A percentile compares a stretch with the other conserved stretches of the same genome.
phyloP scores from a whole-genome alignment of 345 rosid genomes.

The Populus davidiana region DNA sequence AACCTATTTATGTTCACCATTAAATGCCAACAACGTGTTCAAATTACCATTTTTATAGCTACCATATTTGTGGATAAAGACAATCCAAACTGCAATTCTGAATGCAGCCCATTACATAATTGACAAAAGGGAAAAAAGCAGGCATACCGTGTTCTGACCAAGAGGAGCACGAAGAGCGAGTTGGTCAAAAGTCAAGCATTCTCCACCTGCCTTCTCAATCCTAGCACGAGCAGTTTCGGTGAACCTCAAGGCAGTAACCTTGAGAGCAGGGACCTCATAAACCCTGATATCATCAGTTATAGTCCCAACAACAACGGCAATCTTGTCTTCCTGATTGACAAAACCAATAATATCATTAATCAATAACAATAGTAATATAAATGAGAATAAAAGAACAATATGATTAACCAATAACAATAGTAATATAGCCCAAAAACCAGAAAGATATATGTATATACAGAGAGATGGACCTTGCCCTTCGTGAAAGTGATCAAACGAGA shows the following conservation, averaged over 20 bases:
- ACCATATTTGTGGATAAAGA: too few relatives aligned
- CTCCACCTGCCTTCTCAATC: slow-evolving; percentile 98
- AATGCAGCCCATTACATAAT: background rate
- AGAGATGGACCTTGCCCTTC: slow-evolving; percentile 59
- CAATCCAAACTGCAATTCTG: background rate
- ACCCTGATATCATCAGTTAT: slow-evolving; percentile 80
- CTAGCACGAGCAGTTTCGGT: slow-evolving; percentile 94
- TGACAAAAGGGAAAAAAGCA: background rate
- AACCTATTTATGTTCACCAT: too few relatives aligned
- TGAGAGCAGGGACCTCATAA: slow-evolving; percentile 76
- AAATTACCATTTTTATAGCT: too few relatives aligned
- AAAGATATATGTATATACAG: background rate
- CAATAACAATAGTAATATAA: background rate
- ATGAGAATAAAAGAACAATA: background rate
- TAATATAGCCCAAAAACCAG: background rate
- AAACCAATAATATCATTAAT: background rate
- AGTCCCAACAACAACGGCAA: slow-evolving; percentile 83
- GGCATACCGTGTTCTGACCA: slow-evolving; percentile 84
- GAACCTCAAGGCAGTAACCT: slow-evolving; percentile 83
- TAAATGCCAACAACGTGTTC: too few relatives aligned
- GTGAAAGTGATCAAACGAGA: slow-evolving; percentile 65
- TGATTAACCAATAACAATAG: too few relatives aligned
- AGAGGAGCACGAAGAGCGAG: slow-evolving; percentile 90
- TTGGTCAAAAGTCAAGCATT: slow-evolving; percentile 91
- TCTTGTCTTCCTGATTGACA: slow-evolving; percentile 57